A percentile compares a stretch with the other conserved stretches of the same genome.
These are phyloP conservation scores for Rubia tinctorum DNA, from an alignment of 305 asterid species.

Conservation along the genomic window DNA sequence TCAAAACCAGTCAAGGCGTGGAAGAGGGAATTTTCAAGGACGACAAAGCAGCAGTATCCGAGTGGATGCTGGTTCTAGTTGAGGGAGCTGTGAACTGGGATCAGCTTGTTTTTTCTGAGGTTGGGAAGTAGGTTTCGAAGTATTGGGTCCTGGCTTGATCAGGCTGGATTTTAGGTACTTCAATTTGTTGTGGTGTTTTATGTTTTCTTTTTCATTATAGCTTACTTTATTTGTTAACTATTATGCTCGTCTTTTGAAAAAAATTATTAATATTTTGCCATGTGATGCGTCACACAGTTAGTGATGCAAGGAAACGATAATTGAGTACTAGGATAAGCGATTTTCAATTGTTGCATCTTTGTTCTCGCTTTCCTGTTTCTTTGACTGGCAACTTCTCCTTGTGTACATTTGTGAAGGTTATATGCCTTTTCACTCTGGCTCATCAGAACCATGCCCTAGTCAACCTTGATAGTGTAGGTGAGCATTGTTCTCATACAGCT, in stretches of 20 bases:
- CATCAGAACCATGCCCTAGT: not conserved
- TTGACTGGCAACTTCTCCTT: not conserved
- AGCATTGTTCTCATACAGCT: not conserved
- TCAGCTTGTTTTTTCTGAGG: conserved; percentile 22
- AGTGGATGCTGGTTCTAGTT: conserved; percentile 39
- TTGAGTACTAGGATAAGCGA: not conserved
- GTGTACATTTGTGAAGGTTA: not conserved
- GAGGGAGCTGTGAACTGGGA: conserved; percentile 32
- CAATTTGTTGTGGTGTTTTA: not conserved
- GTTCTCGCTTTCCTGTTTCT: not conserved
- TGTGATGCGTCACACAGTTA: not conserved
- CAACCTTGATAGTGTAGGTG: not conserved
- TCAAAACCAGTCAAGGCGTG: conserved; percentile 53
- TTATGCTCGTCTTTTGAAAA: not conserved
- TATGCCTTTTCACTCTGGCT: not conserved
- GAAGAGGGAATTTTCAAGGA: conserved; percentile 53
- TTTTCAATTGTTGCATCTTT: not conserved
- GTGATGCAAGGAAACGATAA: not conserved
- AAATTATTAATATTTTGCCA: not conserved
- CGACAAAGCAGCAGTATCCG: conserved; percentile 41
- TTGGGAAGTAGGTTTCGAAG: conserved; percentile 27
- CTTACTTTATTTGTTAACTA: not conserved
- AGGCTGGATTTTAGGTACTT: conserved; percentile 35
- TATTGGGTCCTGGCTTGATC: conserved; percentile 30
- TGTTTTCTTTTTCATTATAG: not conserved